phyloP scores from a whole-genome alignment of 1,139 yeast genomes.

The Kodamaea sp. region DNA sequence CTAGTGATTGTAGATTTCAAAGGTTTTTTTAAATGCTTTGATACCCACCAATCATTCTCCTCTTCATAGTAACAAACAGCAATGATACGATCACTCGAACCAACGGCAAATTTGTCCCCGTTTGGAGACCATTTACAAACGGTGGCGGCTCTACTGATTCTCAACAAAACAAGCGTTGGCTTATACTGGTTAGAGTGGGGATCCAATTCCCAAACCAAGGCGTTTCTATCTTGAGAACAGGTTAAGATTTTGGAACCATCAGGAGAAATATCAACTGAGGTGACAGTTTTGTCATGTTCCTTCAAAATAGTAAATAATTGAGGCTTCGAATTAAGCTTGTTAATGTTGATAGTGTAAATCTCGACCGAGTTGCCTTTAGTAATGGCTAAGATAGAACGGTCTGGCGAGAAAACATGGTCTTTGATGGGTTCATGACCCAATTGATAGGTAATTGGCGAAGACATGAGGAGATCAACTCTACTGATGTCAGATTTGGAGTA shows the following conservation, averaged over 20 bases:
- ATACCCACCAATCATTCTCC: slow-evolving; percentile 99
- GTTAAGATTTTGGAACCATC: slow-evolving; percentile 86
- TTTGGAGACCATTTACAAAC: slow-evolving; percentile 91
- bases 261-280: slow-evolving; percentile 87
- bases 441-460: slow-evolving; percentile 44
- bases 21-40: slow-evolving; percentile 94
- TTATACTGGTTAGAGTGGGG: slow-evolving; percentile 50
- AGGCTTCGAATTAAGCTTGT: slow-evolving; percentile 32
- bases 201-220: slow-evolving; percentile 87
- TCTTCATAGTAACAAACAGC: slow-evolving; percentile 95
- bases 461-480: slow-evolving; percentile 38
- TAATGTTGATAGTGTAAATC: slow-evolving; percentile 54
- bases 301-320: slow-evolving; percentile 57
- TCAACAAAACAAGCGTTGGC: slow-evolving; percentile 87
- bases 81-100: slow-evolving; percentile 89
- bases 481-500: slow-evolving; percentile 15
- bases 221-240: slow-evolving; percentile 97
- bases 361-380: slow-evolving; percentile 78
- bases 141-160: slow-evolving; percentile 94
- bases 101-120: slow-evolving; percentile 93
- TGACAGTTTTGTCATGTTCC: slow-evolving; percentile 92
- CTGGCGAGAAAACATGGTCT: slow-evolving; percentile 83
- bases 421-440: slow-evolving; percentile 84
- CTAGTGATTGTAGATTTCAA: slow-evolving; percentile 81
- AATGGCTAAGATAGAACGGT: slow-evolving; percentile 66